A percentile compares a stretch with the other conserved stretches of the same genome.
Evolutionary conservation across 768 basidiomycete species (phyloP).

Genomic region (Kwoniella botswanensis): DNA sequence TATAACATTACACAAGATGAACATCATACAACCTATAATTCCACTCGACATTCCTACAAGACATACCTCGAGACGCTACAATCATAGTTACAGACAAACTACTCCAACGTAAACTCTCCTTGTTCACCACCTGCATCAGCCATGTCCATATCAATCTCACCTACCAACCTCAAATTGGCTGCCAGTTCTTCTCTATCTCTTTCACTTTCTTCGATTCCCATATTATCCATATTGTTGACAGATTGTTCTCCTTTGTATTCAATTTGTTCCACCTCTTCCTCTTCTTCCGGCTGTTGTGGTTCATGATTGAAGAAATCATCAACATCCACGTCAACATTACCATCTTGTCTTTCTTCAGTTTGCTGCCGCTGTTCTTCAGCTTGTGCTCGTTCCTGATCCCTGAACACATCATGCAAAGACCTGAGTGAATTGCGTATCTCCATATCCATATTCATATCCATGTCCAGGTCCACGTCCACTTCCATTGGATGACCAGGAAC

Average conservation of each 20-base stretch:
- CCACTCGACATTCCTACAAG: background rate
- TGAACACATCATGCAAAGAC: background rate
- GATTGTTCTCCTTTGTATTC: background rate
- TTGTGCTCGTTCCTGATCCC: conserved; percentile 1
- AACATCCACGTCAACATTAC: too few relatives aligned
- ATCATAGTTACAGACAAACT: background rate
- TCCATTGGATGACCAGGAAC: background rate
- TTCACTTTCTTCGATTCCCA: background rate
- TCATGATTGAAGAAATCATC: background rate
- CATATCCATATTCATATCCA: conserved; percentile 1
- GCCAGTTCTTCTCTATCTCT: conserved; percentile 11
- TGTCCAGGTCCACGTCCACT: conserved; percentile 3
- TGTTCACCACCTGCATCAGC: background rate
- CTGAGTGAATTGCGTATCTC: background rate
- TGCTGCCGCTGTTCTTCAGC: background rate
- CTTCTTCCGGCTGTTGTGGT: background rate
- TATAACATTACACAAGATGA: background rate
- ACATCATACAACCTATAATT: too few relatives aligned
- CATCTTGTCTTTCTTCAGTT: background rate
- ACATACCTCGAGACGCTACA: background rate
- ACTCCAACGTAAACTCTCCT: too few relatives aligned
- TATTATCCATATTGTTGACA: background rate
- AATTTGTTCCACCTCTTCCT: conserved; percentile 11
- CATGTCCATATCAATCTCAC: background rate
- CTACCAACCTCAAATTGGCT: conserved; percentile 3